Evolutionary conservation across 2,329 filamentous ascomycete genomes (phyloP).

Genomic region (Penicillium sp.): DNA sequence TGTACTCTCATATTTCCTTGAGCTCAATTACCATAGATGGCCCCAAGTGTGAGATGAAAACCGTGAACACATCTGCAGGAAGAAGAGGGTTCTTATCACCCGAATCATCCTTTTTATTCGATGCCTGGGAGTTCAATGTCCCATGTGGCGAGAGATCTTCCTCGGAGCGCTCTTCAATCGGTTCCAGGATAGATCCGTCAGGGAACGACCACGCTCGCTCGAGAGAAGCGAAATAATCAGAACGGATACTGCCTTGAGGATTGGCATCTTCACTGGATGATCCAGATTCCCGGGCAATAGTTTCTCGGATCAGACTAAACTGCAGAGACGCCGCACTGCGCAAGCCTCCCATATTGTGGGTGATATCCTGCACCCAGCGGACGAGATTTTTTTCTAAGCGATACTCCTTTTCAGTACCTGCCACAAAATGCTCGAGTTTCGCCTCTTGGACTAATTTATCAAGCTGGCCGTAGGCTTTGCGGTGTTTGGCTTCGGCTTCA

Average conservation of each 20-base stretch:
- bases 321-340: conserved; percentile 88
- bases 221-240: conserved; percentile 23
- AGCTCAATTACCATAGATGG: conserved; percentile 73
- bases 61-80: conserved; percentile 84
- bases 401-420: conserved; percentile 80
- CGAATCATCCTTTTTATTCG: conserved; percentile 15
- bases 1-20: not conserved
- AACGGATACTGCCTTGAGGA: conserved; percentile 2
- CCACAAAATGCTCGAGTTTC: conserved; percentile 83
- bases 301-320: conserved; percentile 78
- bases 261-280: conserved; percentile 18
- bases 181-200: conserved; percentile 57
- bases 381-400: conserved; percentile 77
- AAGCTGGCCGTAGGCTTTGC: conserved; percentile 69
- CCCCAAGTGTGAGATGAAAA: conserved; percentile 86
- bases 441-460: conserved; percentile 80
- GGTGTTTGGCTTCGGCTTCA: conserved; percentile 66
- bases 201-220: conserved; percentile 38
- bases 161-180: conserved; percentile 67
- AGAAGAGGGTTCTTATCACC: conserved; percentile 26
- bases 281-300: conserved; percentile 28
- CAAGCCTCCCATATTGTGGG: conserved; percentile 87
- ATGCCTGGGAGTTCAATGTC: conserved; percentile 6
- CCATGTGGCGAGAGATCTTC: conserved; percentile 47
- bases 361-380: conserved; percentile 80